These are phyloP conservation scores for Sporothrix brasiliensis DNA, from an alignment of 2,329 filamentous ascomycete genomes.

Conservation along the genomic window DNA sequence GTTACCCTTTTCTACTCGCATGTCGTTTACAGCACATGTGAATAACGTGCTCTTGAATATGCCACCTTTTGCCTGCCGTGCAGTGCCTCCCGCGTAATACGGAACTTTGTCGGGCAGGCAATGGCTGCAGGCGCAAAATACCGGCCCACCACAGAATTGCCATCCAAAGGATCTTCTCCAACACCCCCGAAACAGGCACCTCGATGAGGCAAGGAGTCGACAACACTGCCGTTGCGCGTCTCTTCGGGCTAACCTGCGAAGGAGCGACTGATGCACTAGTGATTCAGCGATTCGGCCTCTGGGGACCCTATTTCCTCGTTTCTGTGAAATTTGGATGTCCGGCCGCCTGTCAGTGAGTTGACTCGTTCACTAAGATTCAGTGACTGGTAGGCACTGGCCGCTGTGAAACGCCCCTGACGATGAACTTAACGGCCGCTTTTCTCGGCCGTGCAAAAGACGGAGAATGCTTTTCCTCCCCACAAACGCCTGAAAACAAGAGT, in stretches of 20 bases:
- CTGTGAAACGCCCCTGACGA: no score
- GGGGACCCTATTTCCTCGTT: not conserved
- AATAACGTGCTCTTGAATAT: no score
- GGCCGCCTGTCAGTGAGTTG: not conserved
- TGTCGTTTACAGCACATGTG: not conserved
- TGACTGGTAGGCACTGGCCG: no score
- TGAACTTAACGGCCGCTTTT: not conserved
- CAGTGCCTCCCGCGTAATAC: not conserved
- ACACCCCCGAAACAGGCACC: not conserved
- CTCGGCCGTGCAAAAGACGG: constrained; percentile 13
- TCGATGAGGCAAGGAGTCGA: constrained; percentile 12
- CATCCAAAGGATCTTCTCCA: constrained; percentile 9
- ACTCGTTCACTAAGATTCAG: no score
- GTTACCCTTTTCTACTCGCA: constrained; percentile 19
- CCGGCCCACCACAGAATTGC: not conserved
- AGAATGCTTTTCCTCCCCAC: constrained; percentile 26
- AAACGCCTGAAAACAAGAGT: constrained; percentile 8
- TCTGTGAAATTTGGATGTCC: not conserved
- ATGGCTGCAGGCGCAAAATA: no score
- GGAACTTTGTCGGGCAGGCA: no score
- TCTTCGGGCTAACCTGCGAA: not conserved
- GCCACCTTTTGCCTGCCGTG: no score
- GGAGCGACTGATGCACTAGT: constrained; percentile 21
- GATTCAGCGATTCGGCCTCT: not conserved
- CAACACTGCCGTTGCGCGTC: not conserved